A percentile compares a stretch with the other conserved stretches of the same genome.
Conservation (phyloP, 2,329 filamentous ascomycete genomes). For the Fusarium algeriense region DNA sequence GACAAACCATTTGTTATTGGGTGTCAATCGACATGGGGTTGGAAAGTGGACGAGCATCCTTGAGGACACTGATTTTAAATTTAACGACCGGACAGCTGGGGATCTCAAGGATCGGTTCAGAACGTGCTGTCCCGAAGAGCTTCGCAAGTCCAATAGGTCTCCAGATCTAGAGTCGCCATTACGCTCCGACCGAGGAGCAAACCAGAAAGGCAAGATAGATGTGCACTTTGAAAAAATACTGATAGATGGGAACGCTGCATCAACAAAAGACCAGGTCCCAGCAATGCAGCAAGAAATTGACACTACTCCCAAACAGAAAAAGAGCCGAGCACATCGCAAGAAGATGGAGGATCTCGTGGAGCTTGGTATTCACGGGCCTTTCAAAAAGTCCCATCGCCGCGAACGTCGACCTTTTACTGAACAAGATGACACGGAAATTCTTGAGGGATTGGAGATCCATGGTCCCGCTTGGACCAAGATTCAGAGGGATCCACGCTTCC, state of each 20-base stretch:
- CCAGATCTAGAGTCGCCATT: conserved; percentile 42
- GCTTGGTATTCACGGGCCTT: conserved; percentile 71
- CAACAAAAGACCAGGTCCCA: conserved; percentile 46
- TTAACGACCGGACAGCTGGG: conserved; percentile 71
- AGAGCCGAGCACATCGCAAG: conserved; percentile 66
- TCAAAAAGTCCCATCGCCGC: conserved; percentile 71
- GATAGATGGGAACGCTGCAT: conserved; percentile 58
- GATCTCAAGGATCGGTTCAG: conserved; percentile 76
- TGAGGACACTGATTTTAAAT: conserved; percentile 70
- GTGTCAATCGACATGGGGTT: conserved; percentile 72
- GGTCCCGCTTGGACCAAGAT: conserved; percentile 76
- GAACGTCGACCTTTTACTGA: conserved; percentile 72
- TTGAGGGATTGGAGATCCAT: conserved; percentile 69
- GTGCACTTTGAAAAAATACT: conserved; percentile 68
- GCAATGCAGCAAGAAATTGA: conserved; percentile 49
- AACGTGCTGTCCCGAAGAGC: conserved; percentile 73
- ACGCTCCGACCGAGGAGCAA: conserved; percentile 44
- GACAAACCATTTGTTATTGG: conserved; percentile 71
- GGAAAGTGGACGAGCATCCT: conserved; percentile 75
- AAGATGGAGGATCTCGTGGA: conserved; percentile 67
- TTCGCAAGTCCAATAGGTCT: conserved; percentile 59
- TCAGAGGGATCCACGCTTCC: conserved; percentile 69
- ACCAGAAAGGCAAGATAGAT: conserved; percentile 60
- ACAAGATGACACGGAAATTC: conserved; percentile 72
- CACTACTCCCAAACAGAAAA: conserved; percentile 58